Base-by-base conservation (phyloP, 1,284 basidiomycete species). In the Mycena sp. region DNA sequence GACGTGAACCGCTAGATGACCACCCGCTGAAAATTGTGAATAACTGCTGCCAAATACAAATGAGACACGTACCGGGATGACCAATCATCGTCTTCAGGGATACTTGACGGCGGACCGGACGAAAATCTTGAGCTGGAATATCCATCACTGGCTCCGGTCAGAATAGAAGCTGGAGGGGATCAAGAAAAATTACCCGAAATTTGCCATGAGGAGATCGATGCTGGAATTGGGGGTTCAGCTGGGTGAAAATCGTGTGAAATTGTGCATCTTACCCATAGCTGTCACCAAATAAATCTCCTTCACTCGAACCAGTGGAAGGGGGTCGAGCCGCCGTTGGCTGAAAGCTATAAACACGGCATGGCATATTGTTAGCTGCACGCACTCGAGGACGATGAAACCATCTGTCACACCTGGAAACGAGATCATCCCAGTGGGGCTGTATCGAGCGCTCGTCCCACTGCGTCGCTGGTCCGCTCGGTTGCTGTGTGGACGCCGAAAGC, bases 121-220 rank as follows among this genome's bases (percentile, higher is more conserved):
- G 52, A 14, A 44, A 54, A 54, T 40, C 38, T 3, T 19, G 38
- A 29, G 26, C 10, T 54, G 1, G 52, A 54, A 30, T 41, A 41
- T 54, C 14, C 26, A 30, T 44, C 25, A 7, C 40, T 54, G 52
- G 29, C 23, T 10, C 28, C 7, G 52, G 26, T 54, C 21, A 44
- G 29, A 10, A 28, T n/a, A 43, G 16, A 6, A 29, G 19, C 40
- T 53, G 28, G 28, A 53, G n/a, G n/a, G 29, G 38, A 53, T 23
- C 23, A 53, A 23, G 40, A 53, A 53, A 43, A 43, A 43, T 14
- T 21, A 54, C 52, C 52, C 26, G 5, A 54, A 14, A 29, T 54
- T 21, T 28, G 17, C 52, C 52, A 54, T 54, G 38, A 54, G 52
- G 7, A 23, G 40, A 54, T 54, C 52, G n/a, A 54, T 53, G 51